Evolutionary conservation across 371 early-diverging fungal genomes (phyloP).

Genomic region (Mucor plumbeus): DNA sequence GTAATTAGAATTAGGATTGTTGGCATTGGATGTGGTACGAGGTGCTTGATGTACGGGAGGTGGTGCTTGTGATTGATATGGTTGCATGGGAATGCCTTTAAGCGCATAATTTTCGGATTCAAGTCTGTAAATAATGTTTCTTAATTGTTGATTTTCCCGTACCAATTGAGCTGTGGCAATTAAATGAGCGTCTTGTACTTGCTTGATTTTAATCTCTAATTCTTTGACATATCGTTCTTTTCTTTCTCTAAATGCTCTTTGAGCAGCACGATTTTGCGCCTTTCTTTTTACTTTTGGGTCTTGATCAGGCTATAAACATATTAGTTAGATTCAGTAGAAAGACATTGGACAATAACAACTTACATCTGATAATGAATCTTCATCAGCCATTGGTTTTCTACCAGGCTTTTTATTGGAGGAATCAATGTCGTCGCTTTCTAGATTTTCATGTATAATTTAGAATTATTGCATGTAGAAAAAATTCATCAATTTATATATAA

Average conservation of each 20-base stretch:
- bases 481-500: too few species aligned
- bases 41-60: slow-evolving; percentile 20
- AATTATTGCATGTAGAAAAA: background rate
- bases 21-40: background rate
- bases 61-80: slow-evolving; percentile 25
- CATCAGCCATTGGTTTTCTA: slow-evolving; percentile 40
- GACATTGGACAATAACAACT: background rate
- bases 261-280: slow-evolving; percentile 80
- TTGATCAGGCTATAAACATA: slow-evolving; percentile 37
- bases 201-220: slow-evolving; percentile 66
- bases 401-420: slow-evolving; percentile 29
- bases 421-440: slow-evolving; percentile 32
- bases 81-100: slow-evolving; percentile 36
- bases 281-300: slow-evolving; percentile 67
- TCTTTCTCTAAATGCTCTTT: slow-evolving; percentile 78
- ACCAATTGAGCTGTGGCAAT: slow-evolving; percentile 38
- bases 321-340: background rate
- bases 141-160: slow-evolving; percentile 48
- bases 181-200: slow-evolving; percentile 56
- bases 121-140: slow-evolving; percentile 40
- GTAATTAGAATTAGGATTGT: background rate
- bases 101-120: slow-evolving; percentile 47
- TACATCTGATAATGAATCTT: slow-evolving; percentile 27
- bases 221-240: slow-evolving; percentile 73
- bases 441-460: background rate